These are phyloP conservation scores for Magnusiomyces paraingens DNA, from an alignment of 1,139 yeast genomes.

Conservation along the genomic window DNA sequence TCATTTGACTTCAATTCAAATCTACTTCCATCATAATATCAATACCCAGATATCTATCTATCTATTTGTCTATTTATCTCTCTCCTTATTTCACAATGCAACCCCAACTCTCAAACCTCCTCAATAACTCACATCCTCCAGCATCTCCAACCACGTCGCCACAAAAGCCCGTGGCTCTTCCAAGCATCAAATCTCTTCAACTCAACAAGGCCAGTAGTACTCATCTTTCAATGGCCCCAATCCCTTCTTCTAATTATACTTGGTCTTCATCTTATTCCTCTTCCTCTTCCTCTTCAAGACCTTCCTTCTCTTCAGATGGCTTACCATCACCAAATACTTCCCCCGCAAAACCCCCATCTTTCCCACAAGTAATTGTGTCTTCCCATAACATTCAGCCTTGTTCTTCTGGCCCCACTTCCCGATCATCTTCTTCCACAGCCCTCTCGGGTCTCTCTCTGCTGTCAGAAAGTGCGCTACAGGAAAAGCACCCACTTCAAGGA, in stretches of 20 bases:
- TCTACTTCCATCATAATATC: too few relatives aligned
- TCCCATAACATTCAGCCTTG: too few relatives aligned
- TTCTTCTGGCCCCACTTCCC: too few relatives aligned
- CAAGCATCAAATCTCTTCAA: neutral
- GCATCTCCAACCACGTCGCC: neutral
- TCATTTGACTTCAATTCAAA: too few relatives aligned
- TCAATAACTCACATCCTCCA: neutral
- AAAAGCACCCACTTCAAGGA: neutral
- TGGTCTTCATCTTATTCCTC: neutral
- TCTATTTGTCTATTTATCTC: neutral
- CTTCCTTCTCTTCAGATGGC: neutral
- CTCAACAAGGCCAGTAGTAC: neutral
- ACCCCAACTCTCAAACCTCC: constrained; percentile 1
- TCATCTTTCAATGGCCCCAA: neutral
- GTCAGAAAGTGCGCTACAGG: constrained; percentile 1
- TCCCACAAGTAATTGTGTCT: too few relatives aligned
- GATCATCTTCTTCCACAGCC: too few relatives aligned
- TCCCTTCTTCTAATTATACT: neutral
- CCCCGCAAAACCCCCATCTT: neutral
- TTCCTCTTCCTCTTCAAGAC: neutral
- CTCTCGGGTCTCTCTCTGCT: neutral
- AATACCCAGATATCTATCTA: too few relatives aligned
- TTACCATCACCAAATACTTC: neutral
- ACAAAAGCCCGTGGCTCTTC: neutral
- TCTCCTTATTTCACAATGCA: neutral